A percentile compares a stretch with the other conserved stretches of the same genome.
These are phyloP conservation scores for Sporobolomyces pararoseus DNA, from an alignment of 768 basidiomycete species.

Conservation along the genomic window DNA sequence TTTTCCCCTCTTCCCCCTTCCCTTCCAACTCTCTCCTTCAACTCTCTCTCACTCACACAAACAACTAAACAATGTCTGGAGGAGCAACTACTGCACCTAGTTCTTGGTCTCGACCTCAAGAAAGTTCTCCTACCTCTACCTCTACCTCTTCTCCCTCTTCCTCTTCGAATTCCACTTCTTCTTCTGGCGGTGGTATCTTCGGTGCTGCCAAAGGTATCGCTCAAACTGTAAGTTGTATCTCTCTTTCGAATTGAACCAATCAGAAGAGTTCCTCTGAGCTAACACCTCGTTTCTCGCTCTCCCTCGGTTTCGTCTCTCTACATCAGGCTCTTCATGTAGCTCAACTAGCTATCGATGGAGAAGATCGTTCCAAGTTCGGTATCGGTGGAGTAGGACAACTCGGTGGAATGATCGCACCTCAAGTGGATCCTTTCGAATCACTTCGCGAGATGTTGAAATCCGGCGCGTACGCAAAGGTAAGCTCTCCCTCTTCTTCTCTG, in stretches of 20 bases:
- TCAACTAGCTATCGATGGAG: slow-evolving; percentile 6
- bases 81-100: background rate
- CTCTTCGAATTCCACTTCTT: background rate
- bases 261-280: no score
- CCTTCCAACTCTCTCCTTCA: background rate
- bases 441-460: slow-evolving; percentile 16
- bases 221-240: slow-evolving; percentile 9
- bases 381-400: background rate
- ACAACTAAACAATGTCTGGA: slow-evolving; percentile 1
- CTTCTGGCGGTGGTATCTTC: no score
- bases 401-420: background rate
- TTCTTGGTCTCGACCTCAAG: slow-evolving; percentile 1
- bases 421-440: background rate
- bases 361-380: background rate
- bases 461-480: slow-evolving; percentile 9
- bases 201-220: background rate
- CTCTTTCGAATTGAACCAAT: no score
- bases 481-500: background rate
- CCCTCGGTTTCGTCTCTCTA: background rate
- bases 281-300: background rate
- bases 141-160: background rate
- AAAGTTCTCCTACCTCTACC: background rate
- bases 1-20: slow-evolving; percentile 1
- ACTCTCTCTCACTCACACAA: background rate
- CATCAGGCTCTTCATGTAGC: slow-evolving; percentile 17